phyloP scores from a whole-genome alignment of 768 basidiomycete species.

The Mycena vitilis region DNA sequence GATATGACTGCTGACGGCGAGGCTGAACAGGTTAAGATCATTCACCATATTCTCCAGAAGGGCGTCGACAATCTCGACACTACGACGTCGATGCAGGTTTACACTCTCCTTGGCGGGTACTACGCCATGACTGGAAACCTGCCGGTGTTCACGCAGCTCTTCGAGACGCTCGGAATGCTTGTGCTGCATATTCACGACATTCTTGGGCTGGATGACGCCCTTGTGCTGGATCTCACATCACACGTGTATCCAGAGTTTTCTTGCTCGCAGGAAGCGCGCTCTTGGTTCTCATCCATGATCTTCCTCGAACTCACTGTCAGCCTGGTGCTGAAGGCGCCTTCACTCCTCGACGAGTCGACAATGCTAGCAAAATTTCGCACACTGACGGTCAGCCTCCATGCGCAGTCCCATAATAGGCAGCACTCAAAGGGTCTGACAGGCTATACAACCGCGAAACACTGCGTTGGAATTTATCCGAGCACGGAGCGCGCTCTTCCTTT shows the following conservation, averaged over 20 bases:
- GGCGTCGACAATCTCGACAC: no score
- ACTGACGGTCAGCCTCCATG: background rate
- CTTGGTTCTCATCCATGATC: background rate
- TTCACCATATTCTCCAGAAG: background rate
- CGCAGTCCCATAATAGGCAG: background rate
- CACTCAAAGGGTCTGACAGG: background rate
- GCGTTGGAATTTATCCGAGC: slow-evolving; percentile 24
- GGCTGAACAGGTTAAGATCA: background rate
- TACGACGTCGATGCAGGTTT: no score
- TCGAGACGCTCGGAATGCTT: no score
- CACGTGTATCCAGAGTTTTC: no score
- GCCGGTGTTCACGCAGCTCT: no score
- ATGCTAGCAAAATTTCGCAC: background rate
- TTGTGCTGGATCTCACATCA: background rate
- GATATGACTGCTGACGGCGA: background rate
- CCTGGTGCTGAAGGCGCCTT: background rate
- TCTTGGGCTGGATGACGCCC: no score
- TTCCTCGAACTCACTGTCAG: background rate
- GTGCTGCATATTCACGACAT: no score
- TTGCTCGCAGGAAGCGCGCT: background rate
- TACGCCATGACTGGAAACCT: no score
- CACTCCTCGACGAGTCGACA: background rate
- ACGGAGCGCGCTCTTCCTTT: slow-evolving; percentile 6
- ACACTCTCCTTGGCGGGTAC: no score
- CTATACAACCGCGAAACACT: background rate